Evolutionary conservation across 2,329 filamentous ascomycete genomes (phyloP), one percentile per base, ranked within the genome.

Genomic region (Xylariaceae sp.): DNA sequence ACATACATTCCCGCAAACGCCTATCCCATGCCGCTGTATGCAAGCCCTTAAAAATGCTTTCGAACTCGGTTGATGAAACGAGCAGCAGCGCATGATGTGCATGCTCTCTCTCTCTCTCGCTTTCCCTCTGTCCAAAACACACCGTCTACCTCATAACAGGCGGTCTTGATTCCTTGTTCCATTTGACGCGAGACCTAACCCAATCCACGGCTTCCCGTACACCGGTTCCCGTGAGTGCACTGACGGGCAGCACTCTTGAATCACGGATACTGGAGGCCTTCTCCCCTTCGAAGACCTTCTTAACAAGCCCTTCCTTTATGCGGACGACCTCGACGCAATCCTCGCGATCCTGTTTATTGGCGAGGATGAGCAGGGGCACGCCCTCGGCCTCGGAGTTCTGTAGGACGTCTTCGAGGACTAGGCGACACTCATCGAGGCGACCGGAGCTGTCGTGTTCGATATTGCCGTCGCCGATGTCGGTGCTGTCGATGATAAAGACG

Each of bases 191-290:
- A 66, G 87, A 93, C 71, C 90, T 86, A 60, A 99, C 80, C 94
- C 94, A 99, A 71, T 97, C 94, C n/a, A 99, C 89, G 0, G 94
- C 93, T 77, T 97, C 94, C 69, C 85, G 86, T 2, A 99, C 94
- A 2, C 94, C 94, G 0, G 88, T 88, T 3, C 86, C 90, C 4
- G 88, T 93, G 71, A 99, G 76, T n/a, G 94, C 94, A 72, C 90
- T 95, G 63, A 97, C 86, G 5, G 94, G 92, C 71, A 99, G 75
- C 13, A 97, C 94, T 61, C 94, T 82, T 70, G 90, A 95, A 77
- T 99, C 94, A 64, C 93, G 83, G 56, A 97, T 90, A 64, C 87
- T 89, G 48, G 82, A 83, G 0, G 91, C 91, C 76, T 93, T 94
- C 72, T 96, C 90, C 17, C 94, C 90, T 78, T 97, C 92, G 78